Conservation (phyloP, 2,329 filamentous ascomycete species). For the Pseudocercospora vitis region DNA sequence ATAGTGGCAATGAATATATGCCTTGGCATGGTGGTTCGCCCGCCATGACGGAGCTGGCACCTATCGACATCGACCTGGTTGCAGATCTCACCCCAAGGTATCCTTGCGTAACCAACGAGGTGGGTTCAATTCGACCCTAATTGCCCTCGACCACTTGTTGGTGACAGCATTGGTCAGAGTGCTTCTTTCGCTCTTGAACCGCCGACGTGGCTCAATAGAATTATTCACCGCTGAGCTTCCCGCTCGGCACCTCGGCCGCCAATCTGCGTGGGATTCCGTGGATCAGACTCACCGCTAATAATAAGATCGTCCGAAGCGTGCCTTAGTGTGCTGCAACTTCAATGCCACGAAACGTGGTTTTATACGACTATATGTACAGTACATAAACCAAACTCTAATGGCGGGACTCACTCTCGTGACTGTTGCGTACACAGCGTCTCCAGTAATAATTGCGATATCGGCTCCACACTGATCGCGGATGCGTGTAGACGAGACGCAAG, state of each 20-base stretch:
- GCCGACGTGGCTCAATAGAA: neutral
- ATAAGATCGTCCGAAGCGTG: neutral
- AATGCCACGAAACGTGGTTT: neutral
- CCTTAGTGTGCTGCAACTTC: neutral
- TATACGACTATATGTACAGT: neutral
- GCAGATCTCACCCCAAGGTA: neutral
- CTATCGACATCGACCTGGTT: neutral
- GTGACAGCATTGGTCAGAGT: too few species aligned
- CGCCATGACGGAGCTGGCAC: conserved; percentile 1
- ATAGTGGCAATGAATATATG: neutral
- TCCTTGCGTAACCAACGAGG: neutral
- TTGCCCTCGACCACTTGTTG: too few species aligned
- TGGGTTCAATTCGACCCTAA: neutral
- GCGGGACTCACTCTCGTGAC: neutral
- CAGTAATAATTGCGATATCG: neutral
- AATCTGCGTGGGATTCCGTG: neutral
- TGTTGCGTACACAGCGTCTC: neutral
- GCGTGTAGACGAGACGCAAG: conserved; percentile 6
- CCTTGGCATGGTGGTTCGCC: neutral
- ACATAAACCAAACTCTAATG: too few species aligned
- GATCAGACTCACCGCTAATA: conserved; percentile 3
- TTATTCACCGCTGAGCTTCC: conserved; percentile 1
- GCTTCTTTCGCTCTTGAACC: neutral
- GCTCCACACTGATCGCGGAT: conserved; percentile 5
- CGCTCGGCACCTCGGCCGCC: conserved; percentile 1